These are phyloP conservation scores for Hermanozyma aechmeae DNA, from an alignment of 805 yeast genomes.

Conservation along the genomic window DNA sequence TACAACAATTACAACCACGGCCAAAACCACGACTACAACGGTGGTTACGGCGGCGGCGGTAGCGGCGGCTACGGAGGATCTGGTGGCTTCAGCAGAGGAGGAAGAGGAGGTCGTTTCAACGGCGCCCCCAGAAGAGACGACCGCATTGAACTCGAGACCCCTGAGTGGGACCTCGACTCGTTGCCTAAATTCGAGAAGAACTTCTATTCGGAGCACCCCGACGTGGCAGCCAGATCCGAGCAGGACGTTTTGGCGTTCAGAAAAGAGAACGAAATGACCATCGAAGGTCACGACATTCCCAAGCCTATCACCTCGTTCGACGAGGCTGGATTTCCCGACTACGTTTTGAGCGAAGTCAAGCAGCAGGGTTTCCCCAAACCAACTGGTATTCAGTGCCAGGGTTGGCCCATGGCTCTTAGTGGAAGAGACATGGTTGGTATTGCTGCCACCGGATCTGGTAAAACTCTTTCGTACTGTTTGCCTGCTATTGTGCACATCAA, in stretches of 20 bases:
- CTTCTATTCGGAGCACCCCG: slow-evolving; percentile 80
- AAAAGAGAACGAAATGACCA: slow-evolving; percentile 76
- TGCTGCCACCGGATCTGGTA: slow-evolving; percentile 99
- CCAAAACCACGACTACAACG: slow-evolving; percentile 16
- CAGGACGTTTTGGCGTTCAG: slow-evolving; percentile 71
- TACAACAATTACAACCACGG: slow-evolving; percentile 5
- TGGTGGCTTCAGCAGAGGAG: slow-evolving; percentile 19
- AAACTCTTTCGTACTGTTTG: slow-evolving; percentile 92
- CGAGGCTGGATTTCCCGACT: slow-evolving; percentile 97
- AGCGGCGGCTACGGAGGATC: slow-evolving; percentile 24
- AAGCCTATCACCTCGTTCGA: slow-evolving; percentile 89
- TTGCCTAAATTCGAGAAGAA: slow-evolving; percentile 91
- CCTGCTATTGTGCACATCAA: slow-evolving; percentile 97
- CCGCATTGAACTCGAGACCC: slow-evolving; percentile 48
- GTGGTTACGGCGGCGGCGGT: slow-evolving; percentile 26
- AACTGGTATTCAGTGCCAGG: slow-evolving; percentile 97
- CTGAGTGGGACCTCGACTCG: slow-evolving; percentile 69
- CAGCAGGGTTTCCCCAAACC: slow-evolving; percentile 90
- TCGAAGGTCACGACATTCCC: slow-evolving; percentile 78
- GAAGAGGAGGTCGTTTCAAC: slow-evolving; percentile 19
- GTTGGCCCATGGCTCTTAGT: slow-evolving; percentile 99
- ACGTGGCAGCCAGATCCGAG: slow-evolving; percentile 66
- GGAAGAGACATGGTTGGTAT: slow-evolving; percentile 99
- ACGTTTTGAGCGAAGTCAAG: slow-evolving; percentile 81
- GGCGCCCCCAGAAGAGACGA: slow-evolving; percentile 31